Percentiles rank a stretch among this genome's conserved stretches.
phyloP scores from a whole-genome alignment of 139 green algal species.

The Dunaliella primolecta region DNA sequence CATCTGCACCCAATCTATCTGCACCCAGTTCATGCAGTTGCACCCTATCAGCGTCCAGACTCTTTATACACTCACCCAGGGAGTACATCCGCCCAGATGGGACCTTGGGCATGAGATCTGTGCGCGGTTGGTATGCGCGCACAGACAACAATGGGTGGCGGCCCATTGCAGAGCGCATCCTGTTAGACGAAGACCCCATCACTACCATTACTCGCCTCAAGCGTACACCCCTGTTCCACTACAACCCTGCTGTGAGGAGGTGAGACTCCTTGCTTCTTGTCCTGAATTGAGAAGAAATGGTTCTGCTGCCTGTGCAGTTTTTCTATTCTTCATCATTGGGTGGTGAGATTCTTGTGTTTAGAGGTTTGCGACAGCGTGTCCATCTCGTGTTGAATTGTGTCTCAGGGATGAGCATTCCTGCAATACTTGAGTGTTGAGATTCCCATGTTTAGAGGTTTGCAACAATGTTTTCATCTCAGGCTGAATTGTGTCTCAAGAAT shows the following conservation, averaged over 20 bases:
- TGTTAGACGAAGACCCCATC: constrained; percentile 46
- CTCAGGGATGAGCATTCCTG: no score
- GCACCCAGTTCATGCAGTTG: no score
- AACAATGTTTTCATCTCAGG: background rate
- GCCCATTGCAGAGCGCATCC: constrained; percentile 51
- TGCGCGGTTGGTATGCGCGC: constrained; percentile 59
- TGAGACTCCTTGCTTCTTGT: no score
- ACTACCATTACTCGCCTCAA: constrained; percentile 26
- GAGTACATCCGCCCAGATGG: constrained; percentile 48
- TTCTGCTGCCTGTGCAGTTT: no score
- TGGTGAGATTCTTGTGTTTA: no score
- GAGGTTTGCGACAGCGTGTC: background rate
- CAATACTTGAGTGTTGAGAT: no score
- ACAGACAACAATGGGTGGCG: constrained; percentile 76
- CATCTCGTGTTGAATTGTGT: background rate
- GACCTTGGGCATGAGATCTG: constrained; percentile 37
- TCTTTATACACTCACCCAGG: no score
- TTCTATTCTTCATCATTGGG: no score
- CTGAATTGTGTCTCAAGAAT: background rate
- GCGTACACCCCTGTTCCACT: constrained; percentile 40
- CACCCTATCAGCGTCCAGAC: no score
- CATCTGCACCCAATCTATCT: no score
- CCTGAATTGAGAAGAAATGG: no score
- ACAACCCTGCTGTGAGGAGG: constrained; percentile 39
- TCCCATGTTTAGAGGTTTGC: no score